Percentiles rank a stretch among this genome's conserved stretches.
These are phyloP conservation scores for Aleurites moluccanus DNA, from an alignment of 441 rosid genomes.

Conservation along the genomic window DNA sequence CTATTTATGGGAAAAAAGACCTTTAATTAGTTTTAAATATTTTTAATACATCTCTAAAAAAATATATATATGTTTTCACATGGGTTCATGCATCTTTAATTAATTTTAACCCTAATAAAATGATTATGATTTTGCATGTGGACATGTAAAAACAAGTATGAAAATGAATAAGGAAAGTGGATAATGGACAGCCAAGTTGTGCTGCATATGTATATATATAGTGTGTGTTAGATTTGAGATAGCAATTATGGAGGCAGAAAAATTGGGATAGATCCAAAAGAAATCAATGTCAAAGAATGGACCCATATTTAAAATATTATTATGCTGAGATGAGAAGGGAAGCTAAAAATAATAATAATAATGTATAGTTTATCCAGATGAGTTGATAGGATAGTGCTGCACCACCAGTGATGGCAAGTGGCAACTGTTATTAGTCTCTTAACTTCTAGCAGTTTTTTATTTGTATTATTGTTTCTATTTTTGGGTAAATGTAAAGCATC, in stretches of 20 bases:
- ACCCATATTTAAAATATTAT: constrained; percentile 18
- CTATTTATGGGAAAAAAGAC: no score
- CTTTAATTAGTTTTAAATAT: no score
- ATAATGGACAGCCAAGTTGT: constrained; percentile 2
- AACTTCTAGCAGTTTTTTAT: no score
- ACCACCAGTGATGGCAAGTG: neutral
- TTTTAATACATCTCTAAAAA: neutral
- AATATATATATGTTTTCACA: neutral
- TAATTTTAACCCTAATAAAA: neutral
- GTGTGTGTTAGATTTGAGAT: neutral
- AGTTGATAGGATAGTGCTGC: neutral
- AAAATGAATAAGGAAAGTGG: neutral
- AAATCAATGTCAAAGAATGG: constrained; percentile 14
- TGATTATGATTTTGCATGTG: constrained; percentile 13
- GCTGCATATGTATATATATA: neutral
- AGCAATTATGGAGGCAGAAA: constrained; percentile 3
- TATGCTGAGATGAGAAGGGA: neutral
- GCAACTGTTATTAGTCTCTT: no score
- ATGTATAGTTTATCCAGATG: neutral
- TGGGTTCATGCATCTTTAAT: neutral
- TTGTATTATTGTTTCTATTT: no score
- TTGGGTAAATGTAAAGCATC: no score
- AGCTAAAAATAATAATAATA: neutral
- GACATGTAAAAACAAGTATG: neutral
- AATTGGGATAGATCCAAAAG: neutral